These are phyloP conservation scores for Euphrasia confusa DNA, from an alignment of 257 asterid species.

Conservation along the genomic window DNA sequence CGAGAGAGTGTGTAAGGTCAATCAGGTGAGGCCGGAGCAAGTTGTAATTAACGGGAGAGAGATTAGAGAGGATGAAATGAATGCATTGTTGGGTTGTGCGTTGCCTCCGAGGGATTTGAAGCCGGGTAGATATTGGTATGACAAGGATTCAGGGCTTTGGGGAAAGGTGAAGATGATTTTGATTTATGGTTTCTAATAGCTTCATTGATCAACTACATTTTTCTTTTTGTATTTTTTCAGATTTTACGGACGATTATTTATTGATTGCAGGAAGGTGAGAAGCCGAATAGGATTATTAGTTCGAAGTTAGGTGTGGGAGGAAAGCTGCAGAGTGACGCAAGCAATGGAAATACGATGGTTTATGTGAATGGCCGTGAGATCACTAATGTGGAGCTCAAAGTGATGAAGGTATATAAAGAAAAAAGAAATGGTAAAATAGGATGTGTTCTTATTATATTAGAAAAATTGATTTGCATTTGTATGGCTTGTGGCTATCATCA, in stretches of 20 bases:
- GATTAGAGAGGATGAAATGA: constrained; percentile 48
- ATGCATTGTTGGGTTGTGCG: constrained; percentile 43
- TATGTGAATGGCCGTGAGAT: constrained; percentile 71
- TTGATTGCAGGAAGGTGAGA: constrained; percentile 59
- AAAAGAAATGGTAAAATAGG: background rate
- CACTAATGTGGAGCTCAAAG: constrained; percentile 57
- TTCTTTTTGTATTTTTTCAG: background rate
- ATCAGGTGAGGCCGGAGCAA: constrained; percentile 59
- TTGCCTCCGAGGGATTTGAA: constrained; percentile 49
- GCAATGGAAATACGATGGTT: constrained; percentile 57
- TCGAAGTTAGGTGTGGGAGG: constrained; percentile 58
- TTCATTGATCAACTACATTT: background rate
- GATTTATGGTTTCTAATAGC: background rate
- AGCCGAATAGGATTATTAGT: constrained; percentile 49
- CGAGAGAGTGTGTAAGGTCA: constrained; percentile 56
- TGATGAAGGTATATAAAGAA: constrained; percentile 48
- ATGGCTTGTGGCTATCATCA: constrained; percentile 10
- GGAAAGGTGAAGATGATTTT: constrained; percentile 52
- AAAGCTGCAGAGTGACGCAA: constrained; percentile 56
- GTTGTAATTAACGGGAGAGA: constrained; percentile 54
- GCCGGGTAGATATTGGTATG: constrained; percentile 77
- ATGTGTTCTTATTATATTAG: background rate
- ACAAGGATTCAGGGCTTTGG: constrained; percentile 75
- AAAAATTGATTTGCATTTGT: background rate
- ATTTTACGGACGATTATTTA: background rate